Evolutionary conservation across 352 stramenopile species (phyloP), one percentile per base, ranked within the genome.

Genomic region (Pythium phragmiticola): DNA sequence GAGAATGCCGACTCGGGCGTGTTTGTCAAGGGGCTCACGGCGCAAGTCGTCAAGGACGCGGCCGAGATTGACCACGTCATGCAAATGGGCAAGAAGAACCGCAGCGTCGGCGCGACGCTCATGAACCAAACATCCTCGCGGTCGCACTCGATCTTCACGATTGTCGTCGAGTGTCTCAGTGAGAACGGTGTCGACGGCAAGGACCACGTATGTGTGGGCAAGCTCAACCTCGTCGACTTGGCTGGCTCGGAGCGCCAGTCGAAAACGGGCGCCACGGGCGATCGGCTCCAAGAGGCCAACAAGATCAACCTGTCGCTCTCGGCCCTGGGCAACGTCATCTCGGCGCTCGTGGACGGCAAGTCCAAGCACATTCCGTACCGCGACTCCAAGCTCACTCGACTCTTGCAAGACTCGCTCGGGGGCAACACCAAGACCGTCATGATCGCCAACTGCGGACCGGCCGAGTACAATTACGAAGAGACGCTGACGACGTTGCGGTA

Each of bases 371-470:
- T 94, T 69, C 93, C 93, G 6, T 98, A 97, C 73, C 81, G 97
- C 47, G 96, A 99, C 74, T 98, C 86, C 1, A 99, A 99, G 73
- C 80, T 99, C 7, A 99, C 97, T n/a, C 73, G 97, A 16, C 74
- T 99, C 17, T 77, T 99, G 33, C 96, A 99, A 69, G 96, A 99
- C 66, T 98, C 87, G 16, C 78, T 99, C 4, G 97, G 96, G 58
- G 97, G 97, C 28, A 99, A 99, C 69, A 98, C 96, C 0, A 98
- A 98, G 76, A 99, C 97, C 0, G 94, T 98, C 42, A 99, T 99
- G 96, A 98, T 98, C 60, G 96, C 96, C 6, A 99, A 98, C 78
- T 98, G 92, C 58, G 96, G 96, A 4, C 96, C 97, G 0, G 96
- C 97, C 14, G 96, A 98, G 74, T 99, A 98, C 78, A 99, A 99